Evolutionary conservation across 163 green algal species (phyloP).

Genomic region (Prototheca cutis): DNA sequence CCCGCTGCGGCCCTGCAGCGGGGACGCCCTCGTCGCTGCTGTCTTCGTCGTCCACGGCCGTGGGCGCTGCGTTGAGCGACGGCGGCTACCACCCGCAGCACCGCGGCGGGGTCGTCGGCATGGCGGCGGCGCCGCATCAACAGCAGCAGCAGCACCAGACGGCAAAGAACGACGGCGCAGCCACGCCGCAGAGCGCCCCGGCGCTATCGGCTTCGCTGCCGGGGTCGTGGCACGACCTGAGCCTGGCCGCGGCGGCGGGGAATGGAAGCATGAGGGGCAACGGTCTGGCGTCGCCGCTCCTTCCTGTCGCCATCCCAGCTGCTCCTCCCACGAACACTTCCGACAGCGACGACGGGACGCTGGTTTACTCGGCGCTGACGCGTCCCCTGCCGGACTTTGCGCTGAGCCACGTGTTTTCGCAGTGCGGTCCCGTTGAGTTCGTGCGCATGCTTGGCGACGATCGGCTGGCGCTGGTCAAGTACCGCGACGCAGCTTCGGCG

Average conservation of each 20-base stretch:
- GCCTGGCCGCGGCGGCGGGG: background rate
- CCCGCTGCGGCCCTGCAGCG: no score
- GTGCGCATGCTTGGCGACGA: slow-evolving; percentile 33
- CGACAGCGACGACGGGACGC: slow-evolving; percentile 10
- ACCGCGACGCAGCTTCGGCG: slow-evolving; percentile 20
- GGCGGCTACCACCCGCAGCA: background rate
- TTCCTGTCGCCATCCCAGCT: background rate
- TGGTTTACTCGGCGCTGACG: slow-evolving; percentile 39
- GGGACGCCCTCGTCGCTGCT: background rate
- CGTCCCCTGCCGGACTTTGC: slow-evolving; percentile 39
- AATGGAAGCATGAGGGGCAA: background rate
- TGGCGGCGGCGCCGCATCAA: background rate
- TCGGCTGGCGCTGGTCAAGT: slow-evolving; percentile 38
- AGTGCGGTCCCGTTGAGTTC: slow-evolving; percentile 31
- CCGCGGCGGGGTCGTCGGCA: no score
- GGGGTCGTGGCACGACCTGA: background rate
- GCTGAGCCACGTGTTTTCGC: slow-evolving; percentile 38
- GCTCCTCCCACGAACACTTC: background rate
- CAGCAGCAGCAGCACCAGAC: no score
- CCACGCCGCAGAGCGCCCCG: no score
- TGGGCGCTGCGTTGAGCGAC: background rate
- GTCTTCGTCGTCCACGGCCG: background rate
- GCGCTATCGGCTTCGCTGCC: background rate
- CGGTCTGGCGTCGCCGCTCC: background rate
- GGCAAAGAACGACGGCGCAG: no score